Conservation (phyloP, 495 filamentous ascomycete species). For the Neurospora sp. region DNA sequence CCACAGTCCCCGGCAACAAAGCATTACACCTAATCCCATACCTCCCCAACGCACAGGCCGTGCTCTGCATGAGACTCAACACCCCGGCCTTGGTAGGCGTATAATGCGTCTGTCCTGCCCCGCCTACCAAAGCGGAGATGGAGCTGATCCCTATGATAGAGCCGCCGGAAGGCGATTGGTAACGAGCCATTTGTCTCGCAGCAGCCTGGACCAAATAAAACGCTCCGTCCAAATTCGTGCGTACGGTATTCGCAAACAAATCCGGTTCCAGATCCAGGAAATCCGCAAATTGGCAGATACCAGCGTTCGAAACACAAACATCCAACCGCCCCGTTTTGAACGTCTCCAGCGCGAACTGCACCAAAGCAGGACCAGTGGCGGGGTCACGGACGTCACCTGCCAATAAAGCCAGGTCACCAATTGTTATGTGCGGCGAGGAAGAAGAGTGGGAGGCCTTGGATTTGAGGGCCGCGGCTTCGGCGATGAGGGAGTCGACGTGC, state of each 20-base stretch:
- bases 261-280: slow-evolving; percentile 61
- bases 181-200: slow-evolving; percentile 61
- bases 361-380: slow-evolving; percentile 47
- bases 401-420: slow-evolving; percentile 44
- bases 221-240: slow-evolving; percentile 75
- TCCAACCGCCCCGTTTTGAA: slow-evolving; percentile 53
- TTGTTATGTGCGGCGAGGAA: background rate
- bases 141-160: slow-evolving; percentile 59
- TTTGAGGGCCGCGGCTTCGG: slow-evolving; percentile 39
- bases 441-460: background rate
- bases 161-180: slow-evolving; percentile 54
- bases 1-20: slow-evolving; percentile 73
- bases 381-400: slow-evolving; percentile 59
- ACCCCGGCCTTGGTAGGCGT: slow-evolving; percentile 89
- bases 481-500: slow-evolving; percentile 44
- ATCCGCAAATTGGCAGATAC: slow-evolving; percentile 73
- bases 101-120: slow-evolving; percentile 73
- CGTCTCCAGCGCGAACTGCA: slow-evolving; percentile 42
- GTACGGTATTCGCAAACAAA: slow-evolving; percentile 54
- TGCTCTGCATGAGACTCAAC: slow-evolving; percentile 73
- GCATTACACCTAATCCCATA: slow-evolving; percentile 79
- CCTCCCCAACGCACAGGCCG: slow-evolving; percentile 66
- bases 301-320: slow-evolving; percentile 81
- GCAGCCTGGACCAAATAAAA: slow-evolving; percentile 82
- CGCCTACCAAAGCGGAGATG: slow-evolving; percentile 80